phyloP scores from a whole-genome alignment of 1,284 basidiomycete species.

The Calocybe gambosa region DNA sequence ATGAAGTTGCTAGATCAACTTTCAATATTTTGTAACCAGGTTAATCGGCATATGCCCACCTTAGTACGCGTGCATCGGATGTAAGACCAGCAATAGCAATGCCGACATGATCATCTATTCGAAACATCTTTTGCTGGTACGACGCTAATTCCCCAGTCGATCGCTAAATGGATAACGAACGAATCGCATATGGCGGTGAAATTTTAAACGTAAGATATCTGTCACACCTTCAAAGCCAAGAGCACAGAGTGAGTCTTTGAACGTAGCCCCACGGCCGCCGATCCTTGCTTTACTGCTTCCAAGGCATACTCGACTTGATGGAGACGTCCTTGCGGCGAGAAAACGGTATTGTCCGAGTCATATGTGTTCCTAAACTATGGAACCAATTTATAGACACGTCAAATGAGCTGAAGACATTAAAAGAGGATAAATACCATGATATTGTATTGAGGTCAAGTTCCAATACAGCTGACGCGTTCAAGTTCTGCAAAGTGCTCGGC shows the following conservation, averaged over 20 bases:
- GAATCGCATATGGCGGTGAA: background rate
- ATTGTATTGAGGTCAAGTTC: slow-evolving; percentile 6
- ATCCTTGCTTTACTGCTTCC: slow-evolving; percentile 99
- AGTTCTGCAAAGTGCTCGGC: slow-evolving; percentile 12
- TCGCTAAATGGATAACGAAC: slow-evolving; percentile 47
- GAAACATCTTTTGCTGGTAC: slow-evolving; percentile 99
- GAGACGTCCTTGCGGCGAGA: slow-evolving; percentile 86
- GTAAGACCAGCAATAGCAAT: slow-evolving; percentile 98
- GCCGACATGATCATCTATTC: slow-evolving; percentile 98
- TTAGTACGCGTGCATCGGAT: slow-evolving; percentile 94
- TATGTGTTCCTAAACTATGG: slow-evolving; percentile 89
- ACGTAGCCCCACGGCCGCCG: slow-evolving; percentile 92
- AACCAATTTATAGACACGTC: slow-evolving; percentile 10
- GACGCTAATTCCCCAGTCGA: slow-evolving; percentile 98
- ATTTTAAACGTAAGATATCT: background rate
- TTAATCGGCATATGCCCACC: slow-evolving; percentile 45
- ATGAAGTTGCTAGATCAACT: slow-evolving; percentile 85
- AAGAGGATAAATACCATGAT: slow-evolving; percentile 27
- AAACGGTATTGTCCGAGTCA: slow-evolving; percentile 95
- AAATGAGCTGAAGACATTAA: slow-evolving; percentile 5
- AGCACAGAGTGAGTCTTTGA: slow-evolving; percentile 95
- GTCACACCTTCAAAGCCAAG: slow-evolving; percentile 82
- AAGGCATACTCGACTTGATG: slow-evolving; percentile 99
- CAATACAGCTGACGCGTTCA: slow-evolving; percentile 34
- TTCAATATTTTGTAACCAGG: background rate